Conservation (phyloP, 2,329 filamentous ascomycete genomes). For the Pseudopyricularia javanii region DNA sequence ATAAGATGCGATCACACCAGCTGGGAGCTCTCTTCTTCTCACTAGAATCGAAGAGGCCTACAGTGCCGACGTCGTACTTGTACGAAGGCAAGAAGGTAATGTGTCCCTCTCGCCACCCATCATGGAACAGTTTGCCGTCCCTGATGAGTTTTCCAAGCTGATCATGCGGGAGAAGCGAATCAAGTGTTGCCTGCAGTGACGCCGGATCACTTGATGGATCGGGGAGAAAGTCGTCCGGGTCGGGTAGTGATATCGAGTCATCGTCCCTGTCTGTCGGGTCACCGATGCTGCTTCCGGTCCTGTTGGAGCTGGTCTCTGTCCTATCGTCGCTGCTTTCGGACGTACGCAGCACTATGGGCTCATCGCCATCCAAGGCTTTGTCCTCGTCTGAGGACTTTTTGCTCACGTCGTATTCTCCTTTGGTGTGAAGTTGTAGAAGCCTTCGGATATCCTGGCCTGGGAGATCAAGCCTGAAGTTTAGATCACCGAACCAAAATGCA, state of each 20-base stretch:
- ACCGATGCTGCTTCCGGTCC: constrained; percentile 12
- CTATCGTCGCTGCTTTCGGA: constrained; percentile 35
- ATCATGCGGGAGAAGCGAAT: constrained; percentile 80
- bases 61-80: constrained; percentile 93
- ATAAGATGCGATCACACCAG: constrained; percentile 95
- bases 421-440: constrained; percentile 69
- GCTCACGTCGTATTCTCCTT: constrained; percentile 58
- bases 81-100: constrained; percentile 90
- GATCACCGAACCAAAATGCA: constrained; percentile 89
- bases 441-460: constrained; percentile 83
- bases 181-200: constrained; percentile 77
- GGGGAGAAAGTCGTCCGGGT: constrained; percentile 53
- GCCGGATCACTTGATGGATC: constrained; percentile 67
- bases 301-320: constrained; percentile 17
- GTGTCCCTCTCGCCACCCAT: constrained; percentile 82
- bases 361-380: constrained; percentile 29
- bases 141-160: constrained; percentile 68
- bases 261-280: constrained; percentile 18
- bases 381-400: constrained; percentile 21
- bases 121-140: constrained; percentile 68
- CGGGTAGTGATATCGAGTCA: constrained; percentile 34
- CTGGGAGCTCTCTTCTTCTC: constrained; percentile 88
- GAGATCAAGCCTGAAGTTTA: constrained; percentile 87
- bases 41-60: constrained; percentile 85
- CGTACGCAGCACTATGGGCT: constrained; percentile 32